Percentiles rank a stretch among this genome's conserved stretches.
Evolutionary conservation across 352 stramenopile species (phyloP).

Genomic region (Phytophthora cryptogea): DNA sequence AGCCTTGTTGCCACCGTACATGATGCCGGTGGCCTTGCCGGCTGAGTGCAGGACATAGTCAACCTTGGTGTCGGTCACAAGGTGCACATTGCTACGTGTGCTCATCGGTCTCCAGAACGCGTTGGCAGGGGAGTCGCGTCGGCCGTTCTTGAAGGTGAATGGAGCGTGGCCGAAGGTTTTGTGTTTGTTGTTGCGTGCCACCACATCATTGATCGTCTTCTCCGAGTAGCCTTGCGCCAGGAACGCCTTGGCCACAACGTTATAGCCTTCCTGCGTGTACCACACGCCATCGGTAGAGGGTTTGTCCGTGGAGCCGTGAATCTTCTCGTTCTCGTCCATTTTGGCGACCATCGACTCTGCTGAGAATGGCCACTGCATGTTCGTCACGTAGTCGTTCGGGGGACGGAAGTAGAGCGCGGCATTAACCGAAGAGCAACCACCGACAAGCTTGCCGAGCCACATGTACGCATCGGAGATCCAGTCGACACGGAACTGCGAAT

Average conservation of each 20-base stretch:
- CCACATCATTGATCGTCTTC: slow-evolving; percentile 49
- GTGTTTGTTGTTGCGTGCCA: slow-evolving; percentile 55
- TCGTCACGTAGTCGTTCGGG: slow-evolving; percentile 52
- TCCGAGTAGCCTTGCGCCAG: slow-evolving; percentile 42
- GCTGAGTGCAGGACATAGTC: slow-evolving; percentile 55
- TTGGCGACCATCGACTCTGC: slow-evolving; percentile 57
- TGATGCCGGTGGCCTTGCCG: slow-evolving; percentile 48
- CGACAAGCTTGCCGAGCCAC: slow-evolving; percentile 76
- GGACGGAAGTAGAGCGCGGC: slow-evolving; percentile 78
- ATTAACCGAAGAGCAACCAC: slow-evolving; percentile 82
- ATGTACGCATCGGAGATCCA: slow-evolving; percentile 42
- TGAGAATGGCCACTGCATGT: slow-evolving; percentile 48
- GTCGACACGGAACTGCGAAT: slow-evolving; percentile 49
- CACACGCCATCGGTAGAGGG: slow-evolving; percentile 58
- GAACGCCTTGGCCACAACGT: slow-evolving; percentile 48
- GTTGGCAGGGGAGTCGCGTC: slow-evolving; percentile 57
- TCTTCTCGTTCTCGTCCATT: slow-evolving; percentile 53
- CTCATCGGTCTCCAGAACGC: slow-evolving; percentile 56
- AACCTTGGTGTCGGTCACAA: slow-evolving; percentile 53
- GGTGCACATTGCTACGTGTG: slow-evolving; percentile 51
- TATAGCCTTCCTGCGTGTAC: slow-evolving; percentile 63
- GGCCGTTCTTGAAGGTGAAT: slow-evolving; percentile 57
- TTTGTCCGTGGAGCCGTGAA: slow-evolving; percentile 47
- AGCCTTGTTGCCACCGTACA: slow-evolving; percentile 45
- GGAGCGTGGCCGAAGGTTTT: slow-evolving; percentile 62